phyloP scores from a whole-genome alignment of 163 green algal genomes.

The Coccomyxa subellipsoidea region DNA sequence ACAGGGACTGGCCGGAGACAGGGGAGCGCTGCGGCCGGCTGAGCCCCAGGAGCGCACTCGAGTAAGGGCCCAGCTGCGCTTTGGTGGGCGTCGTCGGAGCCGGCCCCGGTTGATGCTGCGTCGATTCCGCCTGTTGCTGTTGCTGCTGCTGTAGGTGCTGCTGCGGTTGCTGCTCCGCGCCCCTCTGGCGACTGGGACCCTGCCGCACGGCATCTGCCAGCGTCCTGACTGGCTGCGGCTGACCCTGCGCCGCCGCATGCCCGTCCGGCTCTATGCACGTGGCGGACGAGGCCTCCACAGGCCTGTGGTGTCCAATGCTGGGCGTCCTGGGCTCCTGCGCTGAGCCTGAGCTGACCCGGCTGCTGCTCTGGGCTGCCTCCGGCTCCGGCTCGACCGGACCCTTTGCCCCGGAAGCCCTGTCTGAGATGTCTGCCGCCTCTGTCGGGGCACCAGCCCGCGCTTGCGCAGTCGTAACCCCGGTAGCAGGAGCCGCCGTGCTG shows the following conservation, averaged over 20 bases:
- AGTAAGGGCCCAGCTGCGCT: neutral
- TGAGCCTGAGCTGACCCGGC: neutral
- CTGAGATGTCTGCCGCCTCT: neutral
- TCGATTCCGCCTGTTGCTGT: neutral
- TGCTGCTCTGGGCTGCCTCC: neutral
- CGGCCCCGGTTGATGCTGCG: neutral
- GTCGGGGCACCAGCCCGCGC: too few species aligned
- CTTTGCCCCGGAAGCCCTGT: neutral
- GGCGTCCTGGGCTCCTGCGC: neutral
- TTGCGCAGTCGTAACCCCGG: neutral
- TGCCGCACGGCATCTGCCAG: conserved; percentile 1
- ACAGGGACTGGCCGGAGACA: neutral
- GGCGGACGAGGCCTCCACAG: neutral
- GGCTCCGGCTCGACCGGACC: neutral
- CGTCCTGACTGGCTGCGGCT: neutral
- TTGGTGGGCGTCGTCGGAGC: neutral
- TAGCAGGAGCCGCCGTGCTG: neutral
- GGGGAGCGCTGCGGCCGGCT: neutral
- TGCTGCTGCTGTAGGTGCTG: neutral
- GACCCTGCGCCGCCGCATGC: neutral
- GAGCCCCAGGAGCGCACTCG: neutral
- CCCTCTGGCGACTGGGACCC: neutral
- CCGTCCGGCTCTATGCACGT: neutral
- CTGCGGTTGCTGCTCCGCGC: neutral
- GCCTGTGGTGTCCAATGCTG: neutral